Conservation (phyloP, 371 early-diverging fungal genomes). For the Apophysomyces trapeziformis region DNA sequence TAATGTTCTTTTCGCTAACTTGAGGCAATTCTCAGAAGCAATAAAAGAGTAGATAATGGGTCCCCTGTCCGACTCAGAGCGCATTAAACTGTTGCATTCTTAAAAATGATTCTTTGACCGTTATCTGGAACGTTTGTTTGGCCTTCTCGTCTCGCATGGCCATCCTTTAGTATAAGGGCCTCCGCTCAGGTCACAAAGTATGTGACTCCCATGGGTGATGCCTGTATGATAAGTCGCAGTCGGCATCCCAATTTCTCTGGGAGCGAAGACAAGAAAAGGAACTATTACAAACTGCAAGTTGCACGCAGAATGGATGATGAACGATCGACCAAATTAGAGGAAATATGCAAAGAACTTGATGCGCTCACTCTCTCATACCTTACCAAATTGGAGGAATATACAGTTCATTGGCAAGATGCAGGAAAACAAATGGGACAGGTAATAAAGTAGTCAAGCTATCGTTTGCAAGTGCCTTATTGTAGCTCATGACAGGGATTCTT, state of each 20-base stretch:
- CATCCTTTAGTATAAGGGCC: no score
- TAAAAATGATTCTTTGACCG: no score
- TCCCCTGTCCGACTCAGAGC: no score
- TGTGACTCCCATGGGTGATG: no score
- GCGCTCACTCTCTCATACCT: constrained; percentile 36
- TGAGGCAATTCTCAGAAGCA: no score
- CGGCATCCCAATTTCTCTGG: background rate
- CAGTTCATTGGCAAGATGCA: constrained; percentile 30
- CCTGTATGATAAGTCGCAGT: background rate
- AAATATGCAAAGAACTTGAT: constrained; percentile 34
- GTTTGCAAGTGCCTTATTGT: background rate
- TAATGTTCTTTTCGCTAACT: no score
- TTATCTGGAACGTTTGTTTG: no score
- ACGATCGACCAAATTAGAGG: background rate
- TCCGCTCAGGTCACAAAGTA: no score
- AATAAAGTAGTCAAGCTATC: background rate
- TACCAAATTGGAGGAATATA: constrained; percentile 39
- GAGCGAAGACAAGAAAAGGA: background rate
- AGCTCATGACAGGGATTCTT: constrained; percentile 42
- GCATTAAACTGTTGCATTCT: no score
- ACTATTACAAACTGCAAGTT: background rate
- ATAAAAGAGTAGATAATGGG: no score
- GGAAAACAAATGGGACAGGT: constrained; percentile 37
- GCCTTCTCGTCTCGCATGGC: no score
- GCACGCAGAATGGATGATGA: background rate